phyloP scores from a whole-genome alignment of 2,329 filamentous ascomycete genomes.

The Alternaria alternata region DNA sequence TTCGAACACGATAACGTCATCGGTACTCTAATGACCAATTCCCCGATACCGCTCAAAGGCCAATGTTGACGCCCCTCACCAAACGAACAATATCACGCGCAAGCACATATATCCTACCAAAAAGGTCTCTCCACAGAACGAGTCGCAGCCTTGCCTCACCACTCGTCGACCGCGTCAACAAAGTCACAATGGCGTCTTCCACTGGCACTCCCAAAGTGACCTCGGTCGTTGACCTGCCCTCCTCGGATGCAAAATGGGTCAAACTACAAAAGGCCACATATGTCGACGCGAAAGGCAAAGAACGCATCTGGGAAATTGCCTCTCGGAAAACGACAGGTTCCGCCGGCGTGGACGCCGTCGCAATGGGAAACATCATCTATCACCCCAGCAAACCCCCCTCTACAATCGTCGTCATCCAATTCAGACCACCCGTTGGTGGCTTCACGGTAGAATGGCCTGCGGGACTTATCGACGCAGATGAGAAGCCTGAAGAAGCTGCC shows the following conservation, averaged over 20 bases:
- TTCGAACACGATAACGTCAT: conserved; percentile 9
- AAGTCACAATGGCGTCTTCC: conserved; percentile 17
- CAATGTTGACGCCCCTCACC: conserved; percentile 7
- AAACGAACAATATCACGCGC: conserved; percentile 1
- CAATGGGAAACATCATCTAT: conserved; percentile 72
- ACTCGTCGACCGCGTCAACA: conserved; percentile 16
- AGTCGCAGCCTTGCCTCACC: background rate
- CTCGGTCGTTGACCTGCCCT: conserved; percentile 32
- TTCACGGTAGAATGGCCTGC: conserved; percentile 67
- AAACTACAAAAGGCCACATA: conserved; percentile 59
- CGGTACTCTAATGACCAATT: background rate
- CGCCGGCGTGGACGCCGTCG: conserved; percentile 66
- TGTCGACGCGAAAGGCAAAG: conserved; percentile 64
- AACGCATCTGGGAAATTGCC: conserved; percentile 73
- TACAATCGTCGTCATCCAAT: conserved; percentile 57
- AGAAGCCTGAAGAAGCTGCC: conserved; percentile 64
- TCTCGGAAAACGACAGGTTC: conserved; percentile 71
- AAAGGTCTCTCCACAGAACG: background rate
- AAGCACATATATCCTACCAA: background rate
- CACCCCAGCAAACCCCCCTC: conserved; percentile 37
- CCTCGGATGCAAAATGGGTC: conserved; percentile 37
- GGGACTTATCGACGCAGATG: conserved; percentile 58
- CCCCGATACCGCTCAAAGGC: conserved; percentile 2
- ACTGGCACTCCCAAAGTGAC: conserved; percentile 27
- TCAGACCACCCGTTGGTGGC: conserved; percentile 65